Evolutionary conservation across 495 filamentous ascomycete genomes (phyloP).

Genomic region (Penicillium ucsense): DNA sequence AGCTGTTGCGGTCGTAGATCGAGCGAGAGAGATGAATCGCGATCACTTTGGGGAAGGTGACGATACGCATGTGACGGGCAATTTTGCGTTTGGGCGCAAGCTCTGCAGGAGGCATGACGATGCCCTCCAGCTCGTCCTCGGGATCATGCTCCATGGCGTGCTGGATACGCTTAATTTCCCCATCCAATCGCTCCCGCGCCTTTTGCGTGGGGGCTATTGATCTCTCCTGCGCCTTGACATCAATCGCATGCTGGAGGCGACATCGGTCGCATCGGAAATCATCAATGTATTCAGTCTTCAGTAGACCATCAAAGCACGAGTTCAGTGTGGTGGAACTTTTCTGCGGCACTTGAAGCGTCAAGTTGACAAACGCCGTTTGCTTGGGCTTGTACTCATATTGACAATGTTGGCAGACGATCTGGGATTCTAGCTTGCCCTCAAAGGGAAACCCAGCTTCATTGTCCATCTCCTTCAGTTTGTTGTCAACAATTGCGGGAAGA

Average conservation of each 20-base stretch:
- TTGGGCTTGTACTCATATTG: constrained; percentile 78
- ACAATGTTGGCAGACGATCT: constrained; percentile 86
- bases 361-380: constrained; percentile 75
- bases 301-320: constrained; percentile 81
- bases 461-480: constrained; percentile 35
- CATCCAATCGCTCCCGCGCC: constrained; percentile 43
- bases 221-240: constrained; percentile 39
- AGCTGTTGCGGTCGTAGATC: constrained; percentile 71
- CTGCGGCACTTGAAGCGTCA: constrained; percentile 88
- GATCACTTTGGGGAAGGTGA: constrained; percentile 75
- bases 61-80: constrained; percentile 75
- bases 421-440: constrained; percentile 78
- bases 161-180: constrained; percentile 45
- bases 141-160: constrained; percentile 64
- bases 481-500: constrained; percentile 34
- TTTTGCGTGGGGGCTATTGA: constrained; percentile 32
- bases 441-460: constrained; percentile 73
- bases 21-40: constrained; percentile 89
- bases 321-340: constrained; percentile 54
- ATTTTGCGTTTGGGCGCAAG: constrained; percentile 74
- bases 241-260: constrained; percentile 69
- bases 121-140: constrained; percentile 59
- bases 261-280: constrained; percentile 94
- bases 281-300: constrained; percentile 93
- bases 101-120: constrained; percentile 64